A percentile compares a stretch with the other conserved stretches of the same genome.
phyloP scores from a whole-genome alignment of 2,329 filamentous ascomycete genomes.

The Colletotrichum nymphaeae region DNA sequence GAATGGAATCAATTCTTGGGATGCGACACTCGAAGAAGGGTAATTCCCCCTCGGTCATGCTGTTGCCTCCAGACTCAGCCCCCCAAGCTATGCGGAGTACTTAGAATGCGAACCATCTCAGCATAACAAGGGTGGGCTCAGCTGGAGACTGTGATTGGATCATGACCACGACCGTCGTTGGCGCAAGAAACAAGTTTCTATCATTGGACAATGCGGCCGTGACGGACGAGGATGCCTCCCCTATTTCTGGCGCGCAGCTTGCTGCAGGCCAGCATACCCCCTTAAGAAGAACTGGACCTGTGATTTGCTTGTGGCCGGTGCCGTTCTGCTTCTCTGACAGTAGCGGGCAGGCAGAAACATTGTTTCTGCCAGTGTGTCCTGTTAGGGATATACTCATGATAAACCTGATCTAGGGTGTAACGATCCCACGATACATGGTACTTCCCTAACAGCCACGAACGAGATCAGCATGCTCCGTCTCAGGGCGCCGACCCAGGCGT shows the following conservation, averaged over 20 bases:
- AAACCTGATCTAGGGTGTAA: rapidly evolving
- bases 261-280: constrained; percentile 29
- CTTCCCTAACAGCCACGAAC: background rate
- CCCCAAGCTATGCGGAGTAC: constrained; percentile 25
- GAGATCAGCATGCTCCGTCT: background rate
- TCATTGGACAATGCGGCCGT: constrained; percentile 26
- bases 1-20: background rate
- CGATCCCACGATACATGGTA: background rate
- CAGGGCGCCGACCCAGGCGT: constrained; percentile 15
- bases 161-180: constrained; percentile 32
- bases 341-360: constrained; percentile 21
- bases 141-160: constrained; percentile 31
- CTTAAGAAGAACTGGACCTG: background rate
- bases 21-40: constrained; percentile 1
- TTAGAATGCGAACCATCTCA: constrained; percentile 29
- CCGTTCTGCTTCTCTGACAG: constrained; percentile 9
- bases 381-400: constrained; percentile 4
- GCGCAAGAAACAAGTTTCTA: constrained; percentile 23
- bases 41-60: constrained; percentile 9
- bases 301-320: constrained; percentile 32
- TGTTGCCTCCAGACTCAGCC: constrained; percentile 32
- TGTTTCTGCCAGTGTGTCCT: constrained; percentile 4
- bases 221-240: constrained; percentile 27
- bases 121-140: constrained; percentile 21
- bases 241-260: constrained; percentile 27